Percentiles rank a stretch among this genome's conserved stretches.
phyloP scores from a whole-genome alignment of 2,329 filamentous ascomycete species.

The Pseudogymnoascus verrucosus region DNA sequence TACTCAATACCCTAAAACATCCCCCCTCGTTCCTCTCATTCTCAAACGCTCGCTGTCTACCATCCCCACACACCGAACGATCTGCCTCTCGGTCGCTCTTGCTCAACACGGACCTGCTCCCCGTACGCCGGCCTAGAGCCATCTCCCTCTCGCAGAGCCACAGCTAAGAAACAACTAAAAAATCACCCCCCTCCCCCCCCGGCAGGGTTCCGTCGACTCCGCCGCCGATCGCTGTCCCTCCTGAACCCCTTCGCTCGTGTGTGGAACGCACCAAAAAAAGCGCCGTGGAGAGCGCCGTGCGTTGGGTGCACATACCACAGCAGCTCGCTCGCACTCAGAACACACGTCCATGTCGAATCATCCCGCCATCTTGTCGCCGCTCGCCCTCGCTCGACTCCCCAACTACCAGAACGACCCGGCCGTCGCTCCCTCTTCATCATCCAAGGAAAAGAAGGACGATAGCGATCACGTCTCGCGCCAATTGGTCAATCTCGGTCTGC shows the following conservation, averaged over 20 bases:
- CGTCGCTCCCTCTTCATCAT: background rate
- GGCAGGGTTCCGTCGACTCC: background rate
- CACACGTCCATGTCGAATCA: background rate
- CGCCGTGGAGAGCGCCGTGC: background rate
- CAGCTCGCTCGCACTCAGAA: background rate
- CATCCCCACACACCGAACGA: background rate
- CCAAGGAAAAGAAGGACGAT: background rate
- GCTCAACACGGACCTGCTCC: background rate
- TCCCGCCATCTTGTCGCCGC: background rate
- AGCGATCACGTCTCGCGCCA: background rate
- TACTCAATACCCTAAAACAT: background rate
- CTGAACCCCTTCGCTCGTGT: slow-evolving; percentile 2
- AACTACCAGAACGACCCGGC: background rate
- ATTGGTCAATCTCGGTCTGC: slow-evolving; percentile 1
- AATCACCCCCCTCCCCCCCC: too few species aligned
- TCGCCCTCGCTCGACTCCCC: background rate
- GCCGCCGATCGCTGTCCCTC: background rate
- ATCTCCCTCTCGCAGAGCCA: background rate
- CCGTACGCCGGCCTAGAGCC: background rate
- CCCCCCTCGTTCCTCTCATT: background rate
- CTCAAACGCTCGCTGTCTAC: background rate
- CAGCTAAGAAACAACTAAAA: background rate
- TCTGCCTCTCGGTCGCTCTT: background rate
- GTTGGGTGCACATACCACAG: background rate
- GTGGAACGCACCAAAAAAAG: background rate